Evolutionary conservation across 305 asterid genomes (phyloP), one percentile per base, ranked within the genome.

Genomic region (Solanum hybrid): DNA sequence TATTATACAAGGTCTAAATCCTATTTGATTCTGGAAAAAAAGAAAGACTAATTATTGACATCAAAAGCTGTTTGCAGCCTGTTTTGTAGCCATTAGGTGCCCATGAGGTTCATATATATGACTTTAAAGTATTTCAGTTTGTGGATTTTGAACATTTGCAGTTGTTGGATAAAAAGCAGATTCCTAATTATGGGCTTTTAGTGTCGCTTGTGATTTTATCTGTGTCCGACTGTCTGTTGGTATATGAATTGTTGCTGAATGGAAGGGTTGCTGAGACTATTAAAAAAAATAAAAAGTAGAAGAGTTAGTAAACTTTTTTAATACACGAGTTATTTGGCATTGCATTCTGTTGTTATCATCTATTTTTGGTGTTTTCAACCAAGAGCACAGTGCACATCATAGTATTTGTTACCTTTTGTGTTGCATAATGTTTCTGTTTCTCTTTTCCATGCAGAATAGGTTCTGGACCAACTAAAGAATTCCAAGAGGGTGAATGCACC

Each of bases 401-500:
- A 28, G 28, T 81, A 26, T 40, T 7, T 8, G 37, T 82, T 26
- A 14, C 35, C 24, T 26, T 34, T 39, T 82, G 73, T 42, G 26
- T 88, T 90, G 87, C 90, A 91, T 93, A 85, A 85, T 85, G 46
- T 31, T 57, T 57, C 76, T 33, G 9, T 57, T 57, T 89, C 92
- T 89, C 89, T 89, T 92, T 92, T 91, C 90, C 89, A 79, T 94
- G 97, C 97, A 94, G 95, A 95, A 94, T 91, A 91, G 90, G 86
- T 89, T 91, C 92, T 93, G 95, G 95, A 93, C 94, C 91, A 91
- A 90, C 88, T 92, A 94, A 92, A 92, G 95, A 92, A 90, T 94
- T 92, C 92, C 91, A 91, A 90, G 97, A 91, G 91, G 96, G 90
- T 90, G 96, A 92, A 93, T 92, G 93, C 93, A 94, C 94, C 93